Percentiles rank a stretch among this genome's conserved stretches.
These are phyloP conservation scores for Yarrowia divulgata DNA, from an alignment of 805 yeast species.

Conservation along the genomic window DNA sequence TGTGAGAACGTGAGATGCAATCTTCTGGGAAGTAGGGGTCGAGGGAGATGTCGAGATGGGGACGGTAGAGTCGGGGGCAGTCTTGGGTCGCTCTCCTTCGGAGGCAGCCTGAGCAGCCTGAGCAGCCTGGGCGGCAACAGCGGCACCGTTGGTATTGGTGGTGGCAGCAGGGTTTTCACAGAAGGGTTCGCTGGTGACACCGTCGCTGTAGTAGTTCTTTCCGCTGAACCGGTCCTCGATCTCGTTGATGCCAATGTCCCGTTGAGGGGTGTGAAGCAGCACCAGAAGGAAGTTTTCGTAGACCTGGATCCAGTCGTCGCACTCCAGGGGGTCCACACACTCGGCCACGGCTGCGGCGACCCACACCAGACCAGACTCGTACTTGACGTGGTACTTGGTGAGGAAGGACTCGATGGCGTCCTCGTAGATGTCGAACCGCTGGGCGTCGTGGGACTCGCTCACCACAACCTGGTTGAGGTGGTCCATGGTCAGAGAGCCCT, in stretches of 20 bases:
- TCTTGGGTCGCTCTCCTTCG: neutral
- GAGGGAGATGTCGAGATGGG: slow-evolving; percentile 44
- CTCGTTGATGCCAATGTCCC: slow-evolving; percentile 37
- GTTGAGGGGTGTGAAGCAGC: slow-evolving; percentile 28
- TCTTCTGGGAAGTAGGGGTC: slow-evolving; percentile 46
- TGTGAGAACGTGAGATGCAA: slow-evolving; percentile 55
- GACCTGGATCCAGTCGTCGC: slow-evolving; percentile 34
- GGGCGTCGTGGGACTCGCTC: slow-evolving; percentile 42
- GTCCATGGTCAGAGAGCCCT: slow-evolving; percentile 39
- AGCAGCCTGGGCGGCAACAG: slow-evolving; percentile 9
- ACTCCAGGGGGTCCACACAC: slow-evolving; percentile 74
- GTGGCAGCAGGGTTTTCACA: slow-evolving; percentile 39
- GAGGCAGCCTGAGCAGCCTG: slow-evolving; percentile 42
- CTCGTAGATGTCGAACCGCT: slow-evolving; percentile 54
- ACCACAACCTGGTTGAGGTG: slow-evolving; percentile 40
- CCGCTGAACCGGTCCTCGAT: slow-evolving; percentile 35
- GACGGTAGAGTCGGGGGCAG: slow-evolving; percentile 42
- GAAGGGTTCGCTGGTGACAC: slow-evolving; percentile 28
- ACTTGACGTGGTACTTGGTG: slow-evolving; percentile 82
- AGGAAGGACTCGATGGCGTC: slow-evolving; percentile 68
- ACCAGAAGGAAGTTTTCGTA: slow-evolving; percentile 29
- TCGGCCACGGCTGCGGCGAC: slow-evolving; percentile 86
- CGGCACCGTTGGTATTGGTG: neutral
- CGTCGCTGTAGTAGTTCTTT: slow-evolving; percentile 24
- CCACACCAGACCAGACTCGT: slow-evolving; percentile 87